Evolutionary conservation across 1,284 basidiomycete genomes (phyloP), one percentile per base, ranked within the genome.

Genomic region (Cryptococcus amylolentus): DNA sequence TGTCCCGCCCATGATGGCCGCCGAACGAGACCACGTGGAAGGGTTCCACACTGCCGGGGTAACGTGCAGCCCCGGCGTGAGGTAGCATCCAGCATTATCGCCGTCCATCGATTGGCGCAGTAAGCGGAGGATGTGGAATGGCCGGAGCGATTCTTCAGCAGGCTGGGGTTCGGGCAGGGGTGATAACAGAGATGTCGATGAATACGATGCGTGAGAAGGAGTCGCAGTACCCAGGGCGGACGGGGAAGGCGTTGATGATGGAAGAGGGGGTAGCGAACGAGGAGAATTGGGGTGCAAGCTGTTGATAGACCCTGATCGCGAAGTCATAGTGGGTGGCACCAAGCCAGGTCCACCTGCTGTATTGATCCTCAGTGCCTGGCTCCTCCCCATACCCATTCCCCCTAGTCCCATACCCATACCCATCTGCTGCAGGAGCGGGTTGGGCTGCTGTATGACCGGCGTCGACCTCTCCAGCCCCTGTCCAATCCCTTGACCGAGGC

Each of bases 71-170:
- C 86, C 84, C 27, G 86, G 85, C 1, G 91, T 95, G 55, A 98
- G 80, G 72, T 95, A 96, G 13, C 88, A 90, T 12, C 94, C 94
- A 2, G 87, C 84, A 54, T 83, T 81, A n/a, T 85, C 84, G 28
- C 83, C 84, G 84, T 74, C 70, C 73, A 95, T 93, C 14, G 91
- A 92, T 43, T 80, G 82, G 56, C 85, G 82, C 23, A 96, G 78
- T 35, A 91, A 82, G 52, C 82, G 81, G 86, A 97, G 88, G 80
- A 97, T 83, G 72, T 94, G 88, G 74, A 95, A 96, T 6, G 93
- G 91, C 61, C 91, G 87, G 55, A 88, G 82, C 50, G 89, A 76
- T n/a, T 86, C 80, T 64, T 91, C 88, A 5, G 78, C 76, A 1
- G 91, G 91, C 45, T 73, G 68, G 0, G 61, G 50, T 53, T 76